These are phyloP conservation scores for Boletellus deceptivus DNA, from an alignment of 1,284 basidiomycete species.

Conservation along the genomic window DNA sequence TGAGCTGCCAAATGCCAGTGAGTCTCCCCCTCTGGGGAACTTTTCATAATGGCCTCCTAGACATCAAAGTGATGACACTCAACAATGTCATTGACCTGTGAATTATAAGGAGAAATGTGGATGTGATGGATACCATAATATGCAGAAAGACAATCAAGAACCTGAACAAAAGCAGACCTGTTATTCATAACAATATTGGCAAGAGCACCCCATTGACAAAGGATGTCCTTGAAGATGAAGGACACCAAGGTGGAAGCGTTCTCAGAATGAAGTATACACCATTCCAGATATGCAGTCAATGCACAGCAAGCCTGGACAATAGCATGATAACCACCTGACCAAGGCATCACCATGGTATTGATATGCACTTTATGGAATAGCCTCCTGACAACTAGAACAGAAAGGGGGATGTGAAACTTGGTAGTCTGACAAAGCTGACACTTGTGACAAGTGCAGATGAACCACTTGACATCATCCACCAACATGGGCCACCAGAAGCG, in stretches of 20 bases:
- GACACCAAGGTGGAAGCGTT: not conserved
- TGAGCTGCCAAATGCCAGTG: conserved; percentile 32
- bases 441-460: conserved; percentile 4
- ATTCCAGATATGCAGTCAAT: conserved; percentile 23
- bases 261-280: conserved; percentile 12
- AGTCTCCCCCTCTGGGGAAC: conserved; percentile 28
- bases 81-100: conserved; percentile 38
- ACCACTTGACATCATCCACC: conserved; percentile 15
- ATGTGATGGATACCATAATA: conserved; percentile 41
- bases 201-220: conserved; percentile 4
- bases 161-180: conserved; percentile 30
- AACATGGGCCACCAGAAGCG: too few species aligned
- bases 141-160: conserved; percentile 27
- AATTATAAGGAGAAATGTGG: conserved; percentile 46
- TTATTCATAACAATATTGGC: conserved; percentile 13
- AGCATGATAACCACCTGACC: not conserved
- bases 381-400: conserved; percentile 26
- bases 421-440: conserved; percentile 8
- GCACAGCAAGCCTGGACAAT: conserved; percentile 14
- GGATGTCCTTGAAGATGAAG: conserved; percentile 8
- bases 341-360: not conserved
- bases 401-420: conserved; percentile 25
- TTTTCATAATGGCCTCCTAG: conserved; percentile 34
- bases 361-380: conserved; percentile 35
- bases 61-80: conserved; percentile 21